Evolutionary conservation across 805 yeast species (phyloP).

Genomic region (Metschnikowia similis): DNA sequence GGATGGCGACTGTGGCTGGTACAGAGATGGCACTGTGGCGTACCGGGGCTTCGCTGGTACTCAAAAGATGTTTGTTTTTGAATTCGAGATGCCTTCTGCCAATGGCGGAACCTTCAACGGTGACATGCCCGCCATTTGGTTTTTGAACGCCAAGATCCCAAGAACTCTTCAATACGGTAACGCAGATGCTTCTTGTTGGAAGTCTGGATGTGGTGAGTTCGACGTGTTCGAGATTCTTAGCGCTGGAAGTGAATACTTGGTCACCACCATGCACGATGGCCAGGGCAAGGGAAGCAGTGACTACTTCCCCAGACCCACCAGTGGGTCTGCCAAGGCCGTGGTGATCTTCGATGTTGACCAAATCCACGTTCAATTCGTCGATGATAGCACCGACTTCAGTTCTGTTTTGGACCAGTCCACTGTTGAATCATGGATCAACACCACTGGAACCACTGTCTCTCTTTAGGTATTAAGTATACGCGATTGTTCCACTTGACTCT

Average conservation of each 20-base stretch:
- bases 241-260: slow-evolving; percentile 59
- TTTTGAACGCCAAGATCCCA: slow-evolving; percentile 92
- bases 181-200: slow-evolving; percentile 89
- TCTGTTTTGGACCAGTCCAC: slow-evolving; percentile 38
- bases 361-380: slow-evolving; percentile 60
- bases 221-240: slow-evolving; percentile 88
- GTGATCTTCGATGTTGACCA: slow-evolving; percentile 62
- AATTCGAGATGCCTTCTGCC: slow-evolving; percentile 85
- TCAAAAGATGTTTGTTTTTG: slow-evolving; percentile 83
- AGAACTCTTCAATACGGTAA: slow-evolving; percentile 93
- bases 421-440: slow-evolving; percentile 55
- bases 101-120: slow-evolving; percentile 45
- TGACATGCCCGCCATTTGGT: slow-evolving; percentile 99
- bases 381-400: slow-evolving; percentile 51
- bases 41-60: slow-evolving; percentile 90
- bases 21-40: slow-evolving; percentile 83
- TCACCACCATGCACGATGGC: slow-evolving; percentile 78
- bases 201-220: slow-evolving; percentile 95
- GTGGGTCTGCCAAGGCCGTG: slow-evolving; percentile 80
- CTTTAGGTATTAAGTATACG: slow-evolving; percentile 10
- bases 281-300: slow-evolving; percentile 91
- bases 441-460: slow-evolving; percentile 47
- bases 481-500: not conserved
- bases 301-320: slow-evolving; percentile 82
- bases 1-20: slow-evolving; percentile 71